Conservation (phyloP, 2,329 filamentous ascomycete species). For the Boeremia exigua region DNA sequence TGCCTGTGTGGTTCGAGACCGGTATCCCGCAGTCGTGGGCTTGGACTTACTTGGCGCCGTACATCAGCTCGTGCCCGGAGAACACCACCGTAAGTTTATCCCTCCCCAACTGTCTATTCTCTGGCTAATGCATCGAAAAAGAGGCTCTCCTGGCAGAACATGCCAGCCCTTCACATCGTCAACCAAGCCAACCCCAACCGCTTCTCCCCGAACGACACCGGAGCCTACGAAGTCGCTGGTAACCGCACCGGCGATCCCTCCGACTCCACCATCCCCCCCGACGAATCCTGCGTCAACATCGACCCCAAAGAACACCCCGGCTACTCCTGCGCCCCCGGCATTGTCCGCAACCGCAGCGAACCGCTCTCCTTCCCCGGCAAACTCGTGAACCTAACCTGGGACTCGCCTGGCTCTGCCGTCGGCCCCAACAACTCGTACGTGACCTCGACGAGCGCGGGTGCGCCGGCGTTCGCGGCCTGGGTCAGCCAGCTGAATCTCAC, state of each 20-base stretch:
- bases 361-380: slow-evolving; percentile 78
- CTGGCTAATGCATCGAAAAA: background rate
- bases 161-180: slow-evolving; percentile 71
- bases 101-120: background rate
- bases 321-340: slow-evolving; percentile 66
- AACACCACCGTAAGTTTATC: slow-evolving; percentile 62
- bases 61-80: slow-evolving; percentile 76
- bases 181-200: slow-evolving; percentile 80
- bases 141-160: slow-evolving; percentile 86
- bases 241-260: slow-evolving; percentile 63
- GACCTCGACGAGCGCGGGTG: slow-evolving; percentile 63
- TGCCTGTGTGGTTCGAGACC: slow-evolving; percentile 82
- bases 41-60: slow-evolving; percentile 81
- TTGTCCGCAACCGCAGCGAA: slow-evolving; percentile 71
- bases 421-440: slow-evolving; percentile 86
- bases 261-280: slow-evolving; percentile 52
- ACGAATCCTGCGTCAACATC: slow-evolving; percentile 65
- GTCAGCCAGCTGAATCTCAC: slow-evolving; percentile 70
- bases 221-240: slow-evolving; percentile 68
- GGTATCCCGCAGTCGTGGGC: slow-evolving; percentile 85
- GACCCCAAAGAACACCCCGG: slow-evolving; percentile 60
- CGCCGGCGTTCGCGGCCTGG: slow-evolving; percentile 75
- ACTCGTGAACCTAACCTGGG: slow-evolving; percentile 74
- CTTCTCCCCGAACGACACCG: slow-evolving; percentile 66
- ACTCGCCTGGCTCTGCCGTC: slow-evolving; percentile 68